phyloP scores from a whole-genome alignment of 805 yeast species.

The Ogataea nitratoaversa region DNA sequence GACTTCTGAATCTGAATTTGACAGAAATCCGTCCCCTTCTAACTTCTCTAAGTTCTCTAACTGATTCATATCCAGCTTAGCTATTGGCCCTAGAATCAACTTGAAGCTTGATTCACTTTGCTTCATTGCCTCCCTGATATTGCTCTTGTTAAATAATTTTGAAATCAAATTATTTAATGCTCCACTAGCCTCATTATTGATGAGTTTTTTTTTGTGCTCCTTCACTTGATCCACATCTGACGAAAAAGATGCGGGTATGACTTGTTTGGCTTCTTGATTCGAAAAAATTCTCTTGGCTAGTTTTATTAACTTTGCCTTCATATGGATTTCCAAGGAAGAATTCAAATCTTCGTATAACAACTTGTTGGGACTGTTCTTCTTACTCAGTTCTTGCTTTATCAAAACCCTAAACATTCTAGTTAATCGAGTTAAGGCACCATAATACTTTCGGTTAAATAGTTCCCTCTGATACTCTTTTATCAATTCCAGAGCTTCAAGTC shows the following conservation, averaged over 20 bases:
- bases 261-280: conserved; percentile 8
- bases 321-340: conserved; percentile 14
- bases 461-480: conserved; percentile 43
- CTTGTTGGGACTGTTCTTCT: conserved; percentile 5
- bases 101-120: conserved; percentile 24
- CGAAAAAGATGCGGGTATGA: conserved; percentile 28
- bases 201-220: conserved; percentile 34
- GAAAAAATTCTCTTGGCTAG: conserved; percentile 20
- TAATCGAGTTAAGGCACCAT: conserved; percentile 40
- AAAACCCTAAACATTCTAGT: conserved; percentile 33
- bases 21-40: conserved; percentile 17
- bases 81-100: conserved; percentile 26
- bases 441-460: conserved; percentile 45
- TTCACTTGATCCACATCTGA: conserved; percentile 20
- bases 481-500: conserved; percentile 40
- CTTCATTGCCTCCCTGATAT: conserved; percentile 30
- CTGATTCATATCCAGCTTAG: conserved; percentile 19
- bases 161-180: conserved; percentile 44
- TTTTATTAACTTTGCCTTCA: conserved; percentile 21
- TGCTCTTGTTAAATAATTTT: conserved; percentile 41
- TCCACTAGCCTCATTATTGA: conserved; percentile 35
- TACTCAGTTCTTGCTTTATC: conserved; percentile 14
- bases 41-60: conserved; percentile 17
- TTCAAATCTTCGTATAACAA: conserved; percentile 8
- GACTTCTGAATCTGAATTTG: conserved; percentile 20